Base-by-base conservation (phyloP, 345 rosid genomes). In the Sonneratia alba region DNA sequence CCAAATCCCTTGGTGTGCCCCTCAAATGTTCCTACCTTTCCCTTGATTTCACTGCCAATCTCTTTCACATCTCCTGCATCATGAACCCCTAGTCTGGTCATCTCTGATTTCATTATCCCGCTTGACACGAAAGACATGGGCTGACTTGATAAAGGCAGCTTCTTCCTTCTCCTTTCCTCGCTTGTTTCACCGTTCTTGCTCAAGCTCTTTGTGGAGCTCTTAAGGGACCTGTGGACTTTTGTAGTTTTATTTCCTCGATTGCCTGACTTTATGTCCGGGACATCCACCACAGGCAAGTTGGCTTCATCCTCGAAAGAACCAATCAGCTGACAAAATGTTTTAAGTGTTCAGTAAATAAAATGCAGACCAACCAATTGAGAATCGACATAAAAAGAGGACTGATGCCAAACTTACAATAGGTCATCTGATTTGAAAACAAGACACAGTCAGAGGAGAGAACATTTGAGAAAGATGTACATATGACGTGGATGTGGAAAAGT, bases 61-160 rank as follows among this genome's bases (percentile, higher is more conserved):
- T 63, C 84, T 66, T 70, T 75, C 36, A 69, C 57, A 69, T 73
- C 86, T 14, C 72, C 71, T 63, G 77, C 72, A 68, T 75, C 81
- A 15, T 38, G 21, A 8, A 79, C 57, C 36, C 66, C 68, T 24
- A 74, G 70, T 72, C 85, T 89, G 63, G 75, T 83, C 8, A 63
- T 70, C 42, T 85, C 92, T 55, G 96, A 79, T 73, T 79, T 76
- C 79, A 95, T 78, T 61, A 78, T 34, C 6, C 99, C 97, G 76
- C 90, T 76, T 7, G 94, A 85, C 67, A 95, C 86, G 74, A 95
- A 95, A 10, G 93, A 87, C 72, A 95, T 83, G 3, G 99, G 97
- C 71, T 89, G 92, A 63, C 78, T 81, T 47, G 94, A 90, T 68
- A 81, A 84, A 53, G 85, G 79, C 70, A 22, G 57, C 77, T 82